Percentiles rank a stretch among this genome's conserved stretches.
These are phyloP conservation scores for Kandelia obovata DNA, from an alignment of 345 rosid genomes.

Conservation along the genomic window DNA sequence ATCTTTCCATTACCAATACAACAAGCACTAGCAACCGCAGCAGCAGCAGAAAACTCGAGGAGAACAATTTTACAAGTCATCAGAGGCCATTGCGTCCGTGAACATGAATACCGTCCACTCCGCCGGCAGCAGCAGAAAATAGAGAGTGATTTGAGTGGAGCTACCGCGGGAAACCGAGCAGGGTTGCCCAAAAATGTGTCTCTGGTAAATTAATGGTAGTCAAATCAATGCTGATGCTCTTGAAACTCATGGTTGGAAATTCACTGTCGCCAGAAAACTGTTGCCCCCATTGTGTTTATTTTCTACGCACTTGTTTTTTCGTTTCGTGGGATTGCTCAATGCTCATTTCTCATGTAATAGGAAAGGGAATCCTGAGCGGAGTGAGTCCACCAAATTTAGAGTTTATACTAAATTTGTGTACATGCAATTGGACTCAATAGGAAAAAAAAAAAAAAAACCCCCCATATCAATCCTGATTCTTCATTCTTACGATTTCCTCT, in stretches of 20 bases:
- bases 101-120: slow-evolving; percentile 43
- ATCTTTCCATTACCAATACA: too few relatives aligned
- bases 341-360: too few relatives aligned
- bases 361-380: too few relatives aligned
- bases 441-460: too few relatives aligned
- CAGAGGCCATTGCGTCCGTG: slow-evolving; percentile 44
- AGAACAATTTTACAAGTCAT: slow-evolving; percentile 59
- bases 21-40: too few relatives aligned
- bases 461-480: too few relatives aligned
- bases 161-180: slow-evolving; percentile 39
- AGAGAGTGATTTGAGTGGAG: slow-evolving; percentile 25
- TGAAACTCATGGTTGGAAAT: slow-evolving; percentile 26
- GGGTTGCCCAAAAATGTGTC: slow-evolving; percentile 65
- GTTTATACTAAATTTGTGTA: slow-evolving; percentile 33
- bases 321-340: too few relatives aligned
- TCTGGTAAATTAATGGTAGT: slow-evolving; percentile 33
- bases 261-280: slow-evolving; percentile 46
- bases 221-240: slow-evolving; percentile 46
- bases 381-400: slow-evolving; percentile 46
- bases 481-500: too few relatives aligned
- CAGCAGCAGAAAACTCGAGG: slow-evolving; percentile 33
- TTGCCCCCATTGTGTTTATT: slow-evolving; percentile 26
- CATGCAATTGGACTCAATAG: too few relatives aligned
- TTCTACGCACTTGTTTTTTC: too few relatives aligned
- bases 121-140: slow-evolving; percentile 19